Percentiles rank a stretch among this genome's conserved stretches.
These are phyloP conservation scores for Scopulariopsis brevicaulis DNA, from an alignment of 2,329 filamentous ascomycete species.

Conservation along the genomic window DNA sequence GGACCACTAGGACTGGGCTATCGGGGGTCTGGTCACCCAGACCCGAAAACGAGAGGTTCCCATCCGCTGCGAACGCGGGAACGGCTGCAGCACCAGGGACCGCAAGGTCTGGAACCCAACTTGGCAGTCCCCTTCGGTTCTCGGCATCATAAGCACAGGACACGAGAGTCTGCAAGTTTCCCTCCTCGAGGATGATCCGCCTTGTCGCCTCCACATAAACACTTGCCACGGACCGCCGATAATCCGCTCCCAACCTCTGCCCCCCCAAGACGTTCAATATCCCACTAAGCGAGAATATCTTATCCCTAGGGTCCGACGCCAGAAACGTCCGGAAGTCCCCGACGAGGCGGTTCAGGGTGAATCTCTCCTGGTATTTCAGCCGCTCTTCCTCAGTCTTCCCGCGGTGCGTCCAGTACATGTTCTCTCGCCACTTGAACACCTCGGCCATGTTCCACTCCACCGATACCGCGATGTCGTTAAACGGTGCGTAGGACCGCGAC, in stretches of 20 bases:
- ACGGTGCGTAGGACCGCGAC: constrained; percentile 9
- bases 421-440: constrained; percentile 2
- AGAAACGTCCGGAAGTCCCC: constrained; percentile 11
- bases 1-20: constrained; percentile 3
- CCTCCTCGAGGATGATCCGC: constrained; percentile 10
- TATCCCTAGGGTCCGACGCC: background rate
- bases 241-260: constrained; percentile 9
- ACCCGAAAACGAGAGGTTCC: background rate
- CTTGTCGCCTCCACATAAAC: constrained; percentile 12
- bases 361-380: constrained; percentile 6
- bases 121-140: constrained; percentile 7
- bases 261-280: constrained; percentile 12
- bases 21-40: background rate
- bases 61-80: constrained; percentile 11
- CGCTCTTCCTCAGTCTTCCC: constrained; percentile 2
- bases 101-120: constrained; percentile 14
- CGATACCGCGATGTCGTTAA: constrained; percentile 10
- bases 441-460: constrained; percentile 8
- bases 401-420: constrained; percentile 12
- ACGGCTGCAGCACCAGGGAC: constrained; percentile 11
- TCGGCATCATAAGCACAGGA: constrained; percentile 7
- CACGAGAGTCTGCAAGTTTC: constrained; percentile 9
- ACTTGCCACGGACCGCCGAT: constrained; percentile 9
- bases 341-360: constrained; percentile 9
- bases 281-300: constrained; percentile 10